A percentile compares a stretch with the other conserved stretches of the same genome.
These are phyloP conservation scores for Metschnikowia lachancei DNA, from an alignment of 805 yeast genomes.

Conservation along the genomic window DNA sequence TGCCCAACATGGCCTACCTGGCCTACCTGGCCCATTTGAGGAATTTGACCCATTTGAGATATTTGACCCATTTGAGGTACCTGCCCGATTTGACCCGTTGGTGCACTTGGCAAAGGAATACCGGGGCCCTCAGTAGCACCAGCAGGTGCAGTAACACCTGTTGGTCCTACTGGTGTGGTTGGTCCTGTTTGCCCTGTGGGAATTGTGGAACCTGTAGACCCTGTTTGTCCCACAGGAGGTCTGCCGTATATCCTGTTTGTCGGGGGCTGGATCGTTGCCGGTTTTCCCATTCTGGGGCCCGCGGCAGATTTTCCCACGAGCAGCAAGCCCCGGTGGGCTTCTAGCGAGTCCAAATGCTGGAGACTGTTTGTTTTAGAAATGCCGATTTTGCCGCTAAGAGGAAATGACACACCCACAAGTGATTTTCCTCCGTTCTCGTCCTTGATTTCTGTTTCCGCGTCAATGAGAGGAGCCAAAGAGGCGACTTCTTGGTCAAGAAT, in stretches of 20 bases:
- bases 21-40: no score
- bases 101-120: no score
- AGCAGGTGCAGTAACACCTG: no score
- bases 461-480: conserved; percentile 38
- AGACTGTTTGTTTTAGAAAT: conserved; percentile 7
- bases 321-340: conserved; percentile 20
- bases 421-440: conserved; percentile 12
- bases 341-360: conserved; percentile 6
- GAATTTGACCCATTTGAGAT: no score
- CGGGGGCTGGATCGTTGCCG: conserved; percentile 46
- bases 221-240: not conserved
- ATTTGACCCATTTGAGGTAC: no score
- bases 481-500: conserved; percentile 42
- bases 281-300: conserved; percentile 44
- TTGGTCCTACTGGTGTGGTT: no score
- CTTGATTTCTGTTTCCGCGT: conserved; percentile 26
- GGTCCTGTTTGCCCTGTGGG: not conserved
- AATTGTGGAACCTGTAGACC: not conserved
- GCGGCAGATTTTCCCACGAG: conserved; percentile 33
- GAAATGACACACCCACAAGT: not conserved
- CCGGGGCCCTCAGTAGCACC: no score
- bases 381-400: conserved; percentile 6
- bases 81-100: no score
- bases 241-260: conserved; percentile 36
- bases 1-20: not conserved